phyloP scores from a whole-genome alignment of 495 filamentous ascomycete genomes.

The Thozetella sp. region DNA sequence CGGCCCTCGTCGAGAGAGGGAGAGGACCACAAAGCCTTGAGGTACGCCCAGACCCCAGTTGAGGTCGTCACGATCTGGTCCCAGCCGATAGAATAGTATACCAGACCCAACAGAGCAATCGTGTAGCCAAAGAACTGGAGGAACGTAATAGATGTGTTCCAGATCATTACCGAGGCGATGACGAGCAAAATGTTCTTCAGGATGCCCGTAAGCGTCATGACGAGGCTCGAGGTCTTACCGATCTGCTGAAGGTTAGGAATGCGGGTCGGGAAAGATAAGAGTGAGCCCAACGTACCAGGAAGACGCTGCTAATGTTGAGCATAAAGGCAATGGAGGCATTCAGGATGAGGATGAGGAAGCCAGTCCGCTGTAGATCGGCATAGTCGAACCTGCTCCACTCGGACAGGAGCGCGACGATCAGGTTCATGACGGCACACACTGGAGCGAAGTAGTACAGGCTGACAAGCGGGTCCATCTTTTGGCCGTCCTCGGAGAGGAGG shows the following conservation, averaged over 20 bases:
- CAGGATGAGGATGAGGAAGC: slow-evolving; percentile 55
- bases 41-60: slow-evolving; percentile 59
- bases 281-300: slow-evolving; percentile 53
- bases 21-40: slow-evolving; percentile 48
- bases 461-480: slow-evolving; percentile 82
- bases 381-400: slow-evolving; percentile 59
- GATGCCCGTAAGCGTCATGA: slow-evolving; percentile 74
- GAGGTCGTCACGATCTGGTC: slow-evolving; percentile 67
- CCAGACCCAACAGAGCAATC: slow-evolving; percentile 62
- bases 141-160: slow-evolving; percentile 58
- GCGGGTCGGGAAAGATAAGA: not conserved
- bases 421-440: slow-evolving; percentile 76
- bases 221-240: slow-evolving; percentile 75
- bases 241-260: slow-evolving; percentile 51
- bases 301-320: slow-evolving; percentile 76
- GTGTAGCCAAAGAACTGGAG: slow-evolving; percentile 68
- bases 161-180: slow-evolving; percentile 63
- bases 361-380: slow-evolving; percentile 56
- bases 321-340: slow-evolving; percentile 78
- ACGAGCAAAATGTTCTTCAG: slow-evolving; percentile 79
- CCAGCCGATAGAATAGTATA: slow-evolving; percentile 69
- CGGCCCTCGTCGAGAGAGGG: slow-evolving; percentile 11
- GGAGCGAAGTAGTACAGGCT: slow-evolving; percentile 87
- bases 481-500: slow-evolving; percentile 64
- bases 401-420: slow-evolving; percentile 59